Evolutionary conservation across 148 eudicot species (phyloP).

Genomic region (Chenopodium quinoa): DNA sequence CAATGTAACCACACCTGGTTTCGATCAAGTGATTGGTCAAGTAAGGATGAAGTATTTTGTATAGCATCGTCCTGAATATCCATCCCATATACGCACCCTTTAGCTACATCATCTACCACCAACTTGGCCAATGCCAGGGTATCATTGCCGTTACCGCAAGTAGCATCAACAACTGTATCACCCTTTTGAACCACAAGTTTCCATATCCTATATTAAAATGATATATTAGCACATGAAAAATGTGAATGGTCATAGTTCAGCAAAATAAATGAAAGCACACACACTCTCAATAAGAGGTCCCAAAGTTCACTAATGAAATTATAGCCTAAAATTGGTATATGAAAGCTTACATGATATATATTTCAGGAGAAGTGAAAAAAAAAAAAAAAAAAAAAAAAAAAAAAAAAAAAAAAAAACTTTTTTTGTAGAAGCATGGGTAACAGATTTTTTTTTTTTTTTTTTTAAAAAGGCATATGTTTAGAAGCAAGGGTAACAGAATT

Average conservation of each 20-base stretch:
- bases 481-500: neutral
- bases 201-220: constrained; percentile 56
- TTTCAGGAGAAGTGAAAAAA: neutral
- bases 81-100: constrained; percentile 74
- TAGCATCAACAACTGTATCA: constrained; percentile 81
- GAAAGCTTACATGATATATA: neutral
- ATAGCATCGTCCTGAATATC: constrained; percentile 76
- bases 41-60: constrained; percentile 52
- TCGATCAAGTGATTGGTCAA: constrained; percentile 47
- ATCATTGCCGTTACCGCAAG: constrained; percentile 95
- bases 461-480: neutral
- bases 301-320: neutral
- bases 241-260: neutral
- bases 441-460: neutral
- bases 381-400: neutral
- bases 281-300: neutral
- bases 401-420: too few species aligned
- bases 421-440: neutral
- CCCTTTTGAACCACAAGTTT: constrained; percentile 63
- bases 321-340: neutral
- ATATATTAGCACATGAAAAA: constrained; percentile 11
- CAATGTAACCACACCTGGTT: constrained; percentile 48
- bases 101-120: constrained; percentile 45
- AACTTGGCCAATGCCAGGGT: constrained; percentile 74
- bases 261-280: neutral